Percentiles rank a stretch among this genome's conserved stretches.
phyloP scores from a whole-genome alignment of 148 eudicot species.

The Spergularia marina region DNA sequence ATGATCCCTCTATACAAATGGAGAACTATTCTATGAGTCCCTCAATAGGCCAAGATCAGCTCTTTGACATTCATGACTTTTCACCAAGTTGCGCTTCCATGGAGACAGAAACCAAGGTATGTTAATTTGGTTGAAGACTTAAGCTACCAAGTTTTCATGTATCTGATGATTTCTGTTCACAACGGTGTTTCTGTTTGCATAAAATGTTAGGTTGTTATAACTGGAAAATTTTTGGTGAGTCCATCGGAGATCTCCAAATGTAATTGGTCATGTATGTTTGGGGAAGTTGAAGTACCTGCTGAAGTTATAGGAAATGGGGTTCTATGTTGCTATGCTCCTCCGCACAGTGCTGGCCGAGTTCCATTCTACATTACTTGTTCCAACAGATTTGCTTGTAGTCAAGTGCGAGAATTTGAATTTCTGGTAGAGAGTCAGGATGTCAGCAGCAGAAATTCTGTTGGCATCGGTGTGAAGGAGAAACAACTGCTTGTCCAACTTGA shows the following conservation, averaged over 20 bases:
- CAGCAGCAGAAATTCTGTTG: slow-evolving; percentile 32
- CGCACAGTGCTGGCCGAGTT: slow-evolving; percentile 69
- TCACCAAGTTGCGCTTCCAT: slow-evolving; percentile 55
- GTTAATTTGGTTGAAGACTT: slow-evolving; percentile 4
- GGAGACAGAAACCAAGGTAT: slow-evolving; percentile 49
- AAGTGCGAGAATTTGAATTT: slow-evolving; percentile 92
- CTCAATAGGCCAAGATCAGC: slow-evolving; percentile 66
- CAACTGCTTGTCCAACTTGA: slow-evolving; percentile 39
- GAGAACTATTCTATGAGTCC: slow-evolving; percentile 53
- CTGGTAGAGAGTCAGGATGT: slow-evolving; percentile 35
- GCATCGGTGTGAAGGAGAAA: slow-evolving; percentile 37
- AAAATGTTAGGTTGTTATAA: slow-evolving; percentile 58
- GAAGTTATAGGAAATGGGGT: slow-evolving; percentile 63
- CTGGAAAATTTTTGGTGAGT: slow-evolving; percentile 75
- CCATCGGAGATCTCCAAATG: slow-evolving; percentile 50
- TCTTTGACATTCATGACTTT: slow-evolving; percentile 57
- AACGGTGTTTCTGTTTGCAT: slow-evolving; percentile 4
- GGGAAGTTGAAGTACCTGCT: slow-evolving; percentile 92
- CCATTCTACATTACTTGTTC: slow-evolving; percentile 91
- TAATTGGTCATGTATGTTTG: slow-evolving; percentile 96
- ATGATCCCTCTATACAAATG: slow-evolving; percentile 45
- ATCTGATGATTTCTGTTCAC: not conserved
- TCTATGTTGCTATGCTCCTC: slow-evolving; percentile 75
- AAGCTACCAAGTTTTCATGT: not conserved
- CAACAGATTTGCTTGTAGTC: slow-evolving; percentile 96